Evolutionary conservation across 2,329 filamentous ascomycete genomes (phyloP), one percentile per base, ranked within the genome.

Genomic region (Diaporthe citriasiana): DNA sequence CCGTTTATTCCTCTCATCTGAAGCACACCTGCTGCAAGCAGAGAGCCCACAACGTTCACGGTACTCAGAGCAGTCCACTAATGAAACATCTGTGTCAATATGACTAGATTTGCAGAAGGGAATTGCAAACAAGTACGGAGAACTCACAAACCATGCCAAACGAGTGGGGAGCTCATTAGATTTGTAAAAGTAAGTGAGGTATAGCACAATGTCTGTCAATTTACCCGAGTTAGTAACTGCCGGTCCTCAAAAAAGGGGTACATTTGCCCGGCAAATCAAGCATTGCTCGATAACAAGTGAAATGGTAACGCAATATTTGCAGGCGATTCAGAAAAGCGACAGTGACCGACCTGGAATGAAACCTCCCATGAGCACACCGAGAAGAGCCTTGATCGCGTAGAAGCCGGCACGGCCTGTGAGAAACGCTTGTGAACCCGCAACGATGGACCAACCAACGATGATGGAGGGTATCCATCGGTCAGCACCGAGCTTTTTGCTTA

Each of bases 141-240:
- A 17, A 70, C 66, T 57, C n/a, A 70, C 66, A 55, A 72, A 72
- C 70, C 70, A 72, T 9, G 71, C 89, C 25, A 95, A 83, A 1
- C 93, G 88, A 15, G 89, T 87, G 0, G 93, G 92, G 0, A 95
- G 84, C 80, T 95, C 93, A 70, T 87, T 87, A 0, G 90, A 90
- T 59, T 90, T 95, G 83, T 95, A 95, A 82, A 93, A 95, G 81
- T 95, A 95, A 4, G 90, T 92, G 7, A 94, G 85, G 81, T 92
- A 95, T 0, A 93, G 83, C 19, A 93, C 88, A 30, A 90, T 89
- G 74, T 91, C 89, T 0, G n/a, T 7, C 22, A 22, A 15, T 68
- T 13, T 1, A 40, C 9, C 13, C 4, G 3, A 35, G 22, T 68
- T 7, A 53, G 45, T 25, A 35, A 7, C 27, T 27, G 22, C 12